These are phyloP conservation scores for Clavispora fructus DNA, from an alignment of 805 yeast genomes.

Conservation along the genomic window DNA sequence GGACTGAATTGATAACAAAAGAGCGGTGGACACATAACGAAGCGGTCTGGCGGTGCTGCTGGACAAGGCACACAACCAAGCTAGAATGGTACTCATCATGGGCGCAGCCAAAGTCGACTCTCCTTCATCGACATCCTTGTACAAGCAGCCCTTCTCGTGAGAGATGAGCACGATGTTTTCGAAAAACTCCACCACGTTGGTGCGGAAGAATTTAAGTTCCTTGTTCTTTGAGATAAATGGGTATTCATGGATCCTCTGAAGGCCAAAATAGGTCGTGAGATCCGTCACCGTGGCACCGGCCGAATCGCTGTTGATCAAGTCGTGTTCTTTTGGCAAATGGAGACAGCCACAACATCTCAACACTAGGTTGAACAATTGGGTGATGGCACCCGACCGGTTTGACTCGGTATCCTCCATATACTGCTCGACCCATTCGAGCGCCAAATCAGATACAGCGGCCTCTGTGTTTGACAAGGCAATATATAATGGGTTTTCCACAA, in stretches of 20 bases:
- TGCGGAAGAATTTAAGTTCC: conserved; percentile 40
- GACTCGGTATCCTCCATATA: conserved; percentile 19
- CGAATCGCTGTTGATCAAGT: conserved; percentile 62
- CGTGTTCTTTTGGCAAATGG: conserved; percentile 66
- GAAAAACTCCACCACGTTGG: conserved; percentile 53
- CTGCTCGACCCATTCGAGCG: conserved; percentile 34
- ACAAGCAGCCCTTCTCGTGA: conserved; percentile 60
- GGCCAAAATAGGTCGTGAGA: conserved; percentile 55
- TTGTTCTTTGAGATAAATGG: conserved; percentile 54
- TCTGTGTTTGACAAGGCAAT: conserved; percentile 28
- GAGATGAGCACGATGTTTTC: conserved; percentile 45
- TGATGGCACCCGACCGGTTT: conserved; percentile 36
- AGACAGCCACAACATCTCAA: conserved; percentile 70
- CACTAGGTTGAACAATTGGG: conserved; percentile 61
- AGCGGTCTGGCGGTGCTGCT: conserved; percentile 67
- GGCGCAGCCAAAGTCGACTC: conserved; percentile 27
- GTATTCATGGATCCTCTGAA: conserved; percentile 63
- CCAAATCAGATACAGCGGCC: conserved; percentile 27
- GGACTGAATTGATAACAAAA: conserved; percentile 57
- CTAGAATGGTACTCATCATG: conserved; percentile 51
- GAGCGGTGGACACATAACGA: conserved; percentile 59
- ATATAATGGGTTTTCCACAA: conserved; percentile 25
- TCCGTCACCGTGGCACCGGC: conserved; percentile 72
- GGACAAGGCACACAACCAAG: conserved; percentile 75
- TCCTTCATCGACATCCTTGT: conserved; percentile 20